Evolutionary conservation across 805 yeast genomes (phyloP), one percentile per base, ranked within the genome.

Genomic region (Ogataea naganishii): DNA sequence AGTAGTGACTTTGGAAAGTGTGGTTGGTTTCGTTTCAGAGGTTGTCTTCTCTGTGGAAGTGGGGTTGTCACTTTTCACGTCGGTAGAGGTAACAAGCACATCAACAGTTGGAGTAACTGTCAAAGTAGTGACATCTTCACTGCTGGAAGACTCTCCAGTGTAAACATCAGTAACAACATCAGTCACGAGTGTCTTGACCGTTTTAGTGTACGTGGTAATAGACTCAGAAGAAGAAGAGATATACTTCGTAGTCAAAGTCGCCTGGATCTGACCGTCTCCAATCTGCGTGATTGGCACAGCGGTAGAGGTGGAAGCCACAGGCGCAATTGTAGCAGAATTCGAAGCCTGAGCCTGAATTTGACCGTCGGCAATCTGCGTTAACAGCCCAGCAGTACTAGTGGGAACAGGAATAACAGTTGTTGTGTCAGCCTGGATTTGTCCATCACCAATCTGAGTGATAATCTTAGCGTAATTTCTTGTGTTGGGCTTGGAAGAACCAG

Each of bases 321-420:
- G 40, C 12, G 54, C 22, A 18, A 53, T 41, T n/a, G 51, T 29
- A 20, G 61, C 55, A 14, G 61, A n/a, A n/a, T n/a, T n/a, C n/a
- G n/a, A n/a, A n/a, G n/a, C n/a, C n/a, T n/a, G 42, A 23, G 60
- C 64, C 46, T 63, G 66, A 36, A 61, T 57, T 44, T 65, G 69
- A 36, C 72, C 72, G 39, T 67, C 73, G 30, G 58, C 54, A 37
- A 64, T 65, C 47, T 60, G 66, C 26, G 61, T 49, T n/a, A n/a
- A n/a, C n/a, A n/a, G 24, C 51, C 44, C 23, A 31, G 56, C 39
- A 13, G 57, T 44, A 39, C 53, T 34, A 23, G 62, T 51, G 18
- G 63, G 44, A 26, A 66, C 42, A 34, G 64, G 36, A 17, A 58
- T 49, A 39, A 53, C 34, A 30, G 58, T 46, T 16, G 60, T 39